Evolutionary conservation across 1,139 yeast species (phyloP).

Genomic region (Tardiomyces blankii): DNA sequence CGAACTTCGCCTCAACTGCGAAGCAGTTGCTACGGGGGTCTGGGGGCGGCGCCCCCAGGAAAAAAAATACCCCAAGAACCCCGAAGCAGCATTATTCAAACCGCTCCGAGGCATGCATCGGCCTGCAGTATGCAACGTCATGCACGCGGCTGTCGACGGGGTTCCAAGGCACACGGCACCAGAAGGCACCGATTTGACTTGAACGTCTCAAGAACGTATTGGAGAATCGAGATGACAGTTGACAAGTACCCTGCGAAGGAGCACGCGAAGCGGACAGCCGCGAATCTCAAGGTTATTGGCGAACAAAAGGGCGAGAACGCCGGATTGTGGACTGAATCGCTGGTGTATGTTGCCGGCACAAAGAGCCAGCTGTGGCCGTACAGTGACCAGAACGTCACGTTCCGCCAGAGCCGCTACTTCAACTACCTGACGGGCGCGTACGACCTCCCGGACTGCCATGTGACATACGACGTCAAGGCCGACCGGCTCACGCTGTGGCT

Average conservation of each 20-base stretch:
- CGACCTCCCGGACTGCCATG: slow-evolving; percentile 64
- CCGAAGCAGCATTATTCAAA: too few relatives aligned
- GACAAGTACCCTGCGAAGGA: slow-evolving; percentile 42
- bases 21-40: too few relatives aligned
- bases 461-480: slow-evolving; percentile 42
- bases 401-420: slow-evolving; percentile 87
- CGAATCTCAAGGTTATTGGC: slow-evolving; percentile 22
- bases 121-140: too few relatives aligned
- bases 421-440: slow-evolving; percentile 73
- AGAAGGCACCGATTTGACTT: too few relatives aligned
- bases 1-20: too few relatives aligned
- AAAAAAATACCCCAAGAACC: too few relatives aligned
- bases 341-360: slow-evolving; percentile 60
- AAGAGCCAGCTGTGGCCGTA: slow-evolving; percentile 52
- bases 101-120: too few relatives aligned
- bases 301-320: slow-evolving; percentile 11
- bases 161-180: neutral
- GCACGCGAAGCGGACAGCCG: slow-evolving; percentile 37
- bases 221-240: neutral
- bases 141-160: neutral
- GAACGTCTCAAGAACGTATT: too few relatives aligned
- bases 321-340: slow-evolving; percentile 14
- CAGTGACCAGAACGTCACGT: slow-evolving; percentile 67
- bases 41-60: too few relatives aligned
- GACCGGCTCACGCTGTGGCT: slow-evolving; percentile 61